These are phyloP conservation scores for Xylogone sp. DNA, from an alignment of 2,329 filamentous ascomycete species.

Conservation along the genomic window DNA sequence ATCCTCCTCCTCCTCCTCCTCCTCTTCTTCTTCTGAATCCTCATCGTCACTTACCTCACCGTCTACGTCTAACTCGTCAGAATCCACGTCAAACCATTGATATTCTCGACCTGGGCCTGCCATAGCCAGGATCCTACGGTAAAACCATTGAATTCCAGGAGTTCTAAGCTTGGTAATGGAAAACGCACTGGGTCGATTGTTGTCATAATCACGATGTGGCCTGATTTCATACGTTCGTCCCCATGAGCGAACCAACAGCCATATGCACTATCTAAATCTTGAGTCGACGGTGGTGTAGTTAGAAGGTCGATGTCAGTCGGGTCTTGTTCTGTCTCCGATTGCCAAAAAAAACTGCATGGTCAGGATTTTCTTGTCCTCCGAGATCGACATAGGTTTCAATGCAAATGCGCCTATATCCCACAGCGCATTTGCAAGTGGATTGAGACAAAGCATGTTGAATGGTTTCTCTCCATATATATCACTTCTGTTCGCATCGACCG, in stretches of 20 bases:
- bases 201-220: conserved; percentile 8
- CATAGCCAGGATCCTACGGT: conserved; percentile 10
- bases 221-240: conserved; percentile 8
- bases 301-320: conserved; percentile 5
- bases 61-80: too few relatives aligned
- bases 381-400: conserved; percentile 11
- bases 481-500: background rate
- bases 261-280: background rate
- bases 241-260: background rate
- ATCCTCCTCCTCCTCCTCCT: too few relatives aligned
- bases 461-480: background rate
- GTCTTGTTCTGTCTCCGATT: background rate
- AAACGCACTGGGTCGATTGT: conserved; percentile 9
- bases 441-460: background rate
- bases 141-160: conserved; percentile 14
- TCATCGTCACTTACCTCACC: too few relatives aligned
- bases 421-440: background rate
- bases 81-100: too few relatives aligned
- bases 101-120: conserved; percentile 1
- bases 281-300: conserved; percentile 3
- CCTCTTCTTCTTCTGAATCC: too few relatives aligned
- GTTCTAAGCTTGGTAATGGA: conserved; percentile 9
- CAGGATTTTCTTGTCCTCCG: conserved; percentile 9
- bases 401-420: conserved; percentile 12
- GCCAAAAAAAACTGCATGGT: conserved; percentile 13